phyloP scores from a whole-genome alignment of 108 stramenopile genomes.

The Conticribra weissflogii region DNA sequence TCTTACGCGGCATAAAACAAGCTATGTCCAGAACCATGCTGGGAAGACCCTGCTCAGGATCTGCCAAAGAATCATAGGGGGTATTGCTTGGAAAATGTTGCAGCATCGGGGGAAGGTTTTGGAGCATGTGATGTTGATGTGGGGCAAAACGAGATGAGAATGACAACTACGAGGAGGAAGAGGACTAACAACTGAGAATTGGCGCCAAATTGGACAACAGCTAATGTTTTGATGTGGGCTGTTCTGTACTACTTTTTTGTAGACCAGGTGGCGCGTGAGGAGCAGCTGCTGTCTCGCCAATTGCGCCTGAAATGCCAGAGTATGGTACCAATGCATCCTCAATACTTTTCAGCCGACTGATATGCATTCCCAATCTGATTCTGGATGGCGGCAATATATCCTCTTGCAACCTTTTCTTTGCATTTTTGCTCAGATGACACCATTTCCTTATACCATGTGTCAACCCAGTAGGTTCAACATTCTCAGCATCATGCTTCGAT shows the following conservation, averaged over 20 bases:
- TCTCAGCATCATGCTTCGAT: constrained; percentile 16
- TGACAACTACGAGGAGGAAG: too few relatives aligned
- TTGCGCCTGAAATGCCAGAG: constrained; percentile 12
- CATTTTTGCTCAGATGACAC: neutral
- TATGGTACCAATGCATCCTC: constrained; percentile 17
- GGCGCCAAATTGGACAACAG: too few relatives aligned
- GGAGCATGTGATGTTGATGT: too few relatives aligned
- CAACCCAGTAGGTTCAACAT: constrained; percentile 22
- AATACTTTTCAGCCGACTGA: constrained; percentile 10
- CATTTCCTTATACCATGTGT: constrained; percentile 16
- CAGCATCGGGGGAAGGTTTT: too few relatives aligned
- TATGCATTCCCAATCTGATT: constrained; percentile 17
- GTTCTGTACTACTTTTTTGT: constrained; percentile 23
- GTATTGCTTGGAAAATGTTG: too few relatives aligned
- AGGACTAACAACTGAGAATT: too few relatives aligned
- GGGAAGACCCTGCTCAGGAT: too few relatives aligned
- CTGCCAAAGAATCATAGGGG: too few relatives aligned
- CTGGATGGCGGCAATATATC: constrained; percentile 3
- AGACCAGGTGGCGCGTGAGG: constrained; percentile 27
- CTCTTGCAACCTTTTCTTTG: neutral
- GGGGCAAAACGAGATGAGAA: too few relatives aligned
- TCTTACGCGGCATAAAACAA: too few relatives aligned
- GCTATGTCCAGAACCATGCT: too few relatives aligned
- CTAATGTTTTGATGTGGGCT: constrained; percentile 7
- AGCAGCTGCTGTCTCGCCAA: too few relatives aligned